A percentile compares a stretch with the other conserved stretches of the same genome.
Conservation (phyloP, 139 green algal genomes). For the Astrephomene gubernaculifera region DNA sequence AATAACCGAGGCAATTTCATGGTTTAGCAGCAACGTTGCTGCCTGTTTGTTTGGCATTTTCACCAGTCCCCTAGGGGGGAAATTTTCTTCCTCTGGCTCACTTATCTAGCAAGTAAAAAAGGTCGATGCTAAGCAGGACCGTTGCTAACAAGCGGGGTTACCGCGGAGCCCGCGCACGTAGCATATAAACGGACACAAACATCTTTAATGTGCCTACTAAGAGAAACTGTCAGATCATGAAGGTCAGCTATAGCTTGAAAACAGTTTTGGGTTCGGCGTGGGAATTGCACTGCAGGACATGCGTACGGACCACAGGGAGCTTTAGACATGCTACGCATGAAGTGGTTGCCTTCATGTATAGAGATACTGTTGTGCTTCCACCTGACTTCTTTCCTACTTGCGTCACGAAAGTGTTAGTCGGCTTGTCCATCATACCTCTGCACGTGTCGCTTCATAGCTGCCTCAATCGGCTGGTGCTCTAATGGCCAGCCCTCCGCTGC, state of each 20-base stretch:
- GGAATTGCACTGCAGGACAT: not conserved
- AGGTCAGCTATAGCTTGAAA: not conserved
- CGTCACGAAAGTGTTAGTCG: not conserved
- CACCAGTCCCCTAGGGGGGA: not conserved
- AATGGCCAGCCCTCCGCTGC: not conserved
- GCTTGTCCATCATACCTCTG: not conserved
- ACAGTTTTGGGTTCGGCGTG: not conserved
- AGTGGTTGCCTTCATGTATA: not conserved
- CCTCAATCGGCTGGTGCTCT: not conserved
- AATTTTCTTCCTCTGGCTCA: not conserved
- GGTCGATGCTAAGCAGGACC: not conserved
- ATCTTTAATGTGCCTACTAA: not conserved
- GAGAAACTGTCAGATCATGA: not conserved
- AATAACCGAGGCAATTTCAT: slow-evolving; percentile 82
- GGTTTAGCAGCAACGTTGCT: slow-evolving; percentile 79
- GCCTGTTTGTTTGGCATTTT: slow-evolving; percentile 17
- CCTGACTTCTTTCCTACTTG: not conserved
- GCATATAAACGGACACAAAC: not conserved
- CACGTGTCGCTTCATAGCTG: not conserved
- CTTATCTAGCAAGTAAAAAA: not conserved
- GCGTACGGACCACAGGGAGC: not conserved
- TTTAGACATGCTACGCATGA: not conserved
- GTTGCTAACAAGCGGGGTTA: not conserved
- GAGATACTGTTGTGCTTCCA: not conserved
- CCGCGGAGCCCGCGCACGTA: not conserved